Evolutionary conservation across 2,329 filamentous ascomycete genomes (phyloP), one percentile per base, ranked within the genome.

Genomic region (Paraphaeosphaeria minitans): DNA sequence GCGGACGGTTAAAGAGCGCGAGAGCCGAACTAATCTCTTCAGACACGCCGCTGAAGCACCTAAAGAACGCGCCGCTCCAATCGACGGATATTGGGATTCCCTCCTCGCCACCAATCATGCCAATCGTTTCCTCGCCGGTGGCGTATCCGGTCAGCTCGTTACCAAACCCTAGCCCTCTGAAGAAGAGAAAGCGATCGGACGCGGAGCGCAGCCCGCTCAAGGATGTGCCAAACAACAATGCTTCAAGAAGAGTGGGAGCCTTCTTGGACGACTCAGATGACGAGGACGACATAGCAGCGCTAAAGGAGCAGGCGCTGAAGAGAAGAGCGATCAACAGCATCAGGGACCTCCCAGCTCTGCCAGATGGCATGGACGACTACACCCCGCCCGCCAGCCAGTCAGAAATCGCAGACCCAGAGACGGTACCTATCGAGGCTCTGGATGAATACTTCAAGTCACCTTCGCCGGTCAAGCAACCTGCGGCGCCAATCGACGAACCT

Each of bases 101-200:
- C 13, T 80, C 78, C 1, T 82, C 80, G 29, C 79, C 80, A 41
- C 85, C 83, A n/a, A 71, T 64, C 55, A 89, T 90, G 86, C 77
- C 85, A 27, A 80, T 83, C 39, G 80, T 84, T 41, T 88, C 87
- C 7, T 88, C 87, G 14, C 84, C 87, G 2, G 75, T 87, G 21
- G 70, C 79, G 27, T 85, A 85, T 59, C 84, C 85, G 2, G 75
- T 79, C 7, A 85, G 80, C 67, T 85, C 85, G 1, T 75, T 77
- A 29, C 73, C 74, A 14, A 62, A 66, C n/a, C 52, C 57, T 51
- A 57, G 75, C 59, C 75, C 78, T 50, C 71, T 75, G 9, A 74
- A 73, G 62, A 79, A 79, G 61, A 68, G 75, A 49, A 78, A 77
- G 63, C 72, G 71, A 35, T 58, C 68, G 8, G 68, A 71, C 13